Evolutionary conservation across 2,329 filamentous ascomycete genomes (phyloP), one percentile per base, ranked within the genome.

Genomic region (Aplosporella prunicola): DNA sequence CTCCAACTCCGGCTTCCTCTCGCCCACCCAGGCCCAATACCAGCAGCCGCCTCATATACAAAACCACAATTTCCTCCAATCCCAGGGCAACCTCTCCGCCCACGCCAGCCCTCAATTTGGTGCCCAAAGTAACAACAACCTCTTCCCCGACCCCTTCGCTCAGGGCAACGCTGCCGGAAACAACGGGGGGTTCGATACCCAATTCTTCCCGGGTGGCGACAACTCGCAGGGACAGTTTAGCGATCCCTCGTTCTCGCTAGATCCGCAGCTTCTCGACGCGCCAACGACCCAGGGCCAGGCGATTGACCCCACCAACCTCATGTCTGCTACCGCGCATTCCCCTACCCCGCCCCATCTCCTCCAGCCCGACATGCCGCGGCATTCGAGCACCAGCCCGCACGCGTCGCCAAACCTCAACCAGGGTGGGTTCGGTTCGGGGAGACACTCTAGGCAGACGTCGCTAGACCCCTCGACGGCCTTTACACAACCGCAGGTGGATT

Each of bases 391-490:
- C 50, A 74, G 57, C 60, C 73, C 60, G 51, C 68, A 56, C 41
- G 57, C 61, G 5, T 76, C 75, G 27, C 73, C 73, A 3, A 63
- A 62, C 42, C 63, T 73, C 30, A 69, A 65, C 23, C 69, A 73
- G 43, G 64, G 63, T 34, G 57, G 55, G 9, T 76, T 68, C 53
- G 66, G 67, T 45, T 68, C 66, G 13, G 68, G 72, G 35, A 64
- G 63, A 40, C 71, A 77, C 53, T 77, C 76, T 36, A 68, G 75
- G 37, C 68, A 76, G 48, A 63, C 69, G 14, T 79, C 76, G 15
- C 60, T 80, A 20, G 76, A 78, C 45, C 76, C 76, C 5, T 76
- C 65, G 45, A 72, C 75, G 3, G 71, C 73, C 33, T 80, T 72
- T 47, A 64, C 70, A 28, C 67, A 70, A 44, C 61, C 61, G 11